A percentile compares a stretch with the other conserved stretches of the same genome.
Conservation (phyloP, 495 filamentous ascomycete genomes). For the Terfezia boudieri region DNA sequence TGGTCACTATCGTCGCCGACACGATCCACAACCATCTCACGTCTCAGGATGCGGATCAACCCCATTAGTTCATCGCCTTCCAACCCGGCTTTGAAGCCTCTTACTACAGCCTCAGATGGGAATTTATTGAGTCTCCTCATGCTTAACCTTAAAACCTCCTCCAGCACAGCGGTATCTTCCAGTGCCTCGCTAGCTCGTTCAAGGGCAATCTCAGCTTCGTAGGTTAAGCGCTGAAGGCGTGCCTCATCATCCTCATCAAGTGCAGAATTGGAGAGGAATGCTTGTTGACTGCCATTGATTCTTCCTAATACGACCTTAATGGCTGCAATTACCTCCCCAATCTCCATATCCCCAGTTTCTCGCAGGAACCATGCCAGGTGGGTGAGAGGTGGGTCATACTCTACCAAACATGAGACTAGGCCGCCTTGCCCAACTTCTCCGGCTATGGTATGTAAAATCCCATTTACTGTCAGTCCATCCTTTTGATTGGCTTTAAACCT, state of each 20-base stretch:
- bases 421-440: neutral
- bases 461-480: neutral
- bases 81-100: conserved; percentile 6
- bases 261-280: neutral
- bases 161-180: neutral
- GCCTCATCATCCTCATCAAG: neutral
- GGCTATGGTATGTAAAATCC: neutral
- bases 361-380: conserved; percentile 13
- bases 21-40: conserved; percentile 6
- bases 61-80: conserved; percentile 6
- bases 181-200: neutral
- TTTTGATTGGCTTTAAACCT: neutral
- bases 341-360: conserved; percentile 1
- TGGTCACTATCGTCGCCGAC: conserved; percentile 1
- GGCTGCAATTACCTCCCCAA: conserved; percentile 8
- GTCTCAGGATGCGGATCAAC: conserved; percentile 11
- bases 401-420: conserved; percentile 7
- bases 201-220: neutral
- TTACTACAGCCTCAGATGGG: conserved; percentile 6
- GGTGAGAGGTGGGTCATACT: conserved; percentile 11
- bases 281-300: neutral
- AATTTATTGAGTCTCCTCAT: conserved; percentile 10
- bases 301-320: conserved; percentile 3
- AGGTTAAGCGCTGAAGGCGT: neutral
- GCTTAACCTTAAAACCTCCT: conserved; percentile 4